Evolutionary conservation across 192 early-diverging fungal species (phyloP).

Genomic region (Geranomyces michiganensis): DNA sequence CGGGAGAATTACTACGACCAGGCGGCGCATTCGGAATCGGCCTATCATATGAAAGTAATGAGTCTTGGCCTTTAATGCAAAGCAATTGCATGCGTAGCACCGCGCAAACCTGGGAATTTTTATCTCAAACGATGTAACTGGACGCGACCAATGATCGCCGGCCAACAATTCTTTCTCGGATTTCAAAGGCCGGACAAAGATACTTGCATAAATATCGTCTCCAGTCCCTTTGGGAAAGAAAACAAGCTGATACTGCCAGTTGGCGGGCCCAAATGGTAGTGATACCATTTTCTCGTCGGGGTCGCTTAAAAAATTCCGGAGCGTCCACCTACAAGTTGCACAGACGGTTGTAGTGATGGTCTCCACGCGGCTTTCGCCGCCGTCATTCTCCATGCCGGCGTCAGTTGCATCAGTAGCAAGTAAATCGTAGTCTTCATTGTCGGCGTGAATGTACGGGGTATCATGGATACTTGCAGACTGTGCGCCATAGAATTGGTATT

Average conservation of each 20-base stretch:
- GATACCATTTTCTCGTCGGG: conserved; percentile 55
- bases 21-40: too few relatives aligned
- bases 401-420: too few relatives aligned
- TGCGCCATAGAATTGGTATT: too few relatives aligned
- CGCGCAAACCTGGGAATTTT: conserved; percentile 28
- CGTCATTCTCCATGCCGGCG: background rate
- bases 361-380: conserved; percentile 20
- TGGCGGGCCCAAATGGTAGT: conserved; percentile 49
- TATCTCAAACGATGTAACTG: conserved; percentile 42
- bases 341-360: conserved; percentile 28
- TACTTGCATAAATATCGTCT: conserved; percentile 34
- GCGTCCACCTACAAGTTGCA: conserved; percentile 36
- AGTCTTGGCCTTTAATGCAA: too few relatives aligned
- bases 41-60: too few relatives aligned
- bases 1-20: background rate
- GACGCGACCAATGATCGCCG: conserved; percentile 45
- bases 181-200: conserved; percentile 47
- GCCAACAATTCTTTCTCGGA: conserved; percentile 37
- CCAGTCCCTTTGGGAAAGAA: conserved; percentile 47
- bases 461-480: too few relatives aligned
- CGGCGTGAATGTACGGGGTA: too few relatives aligned
- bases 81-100: background rate
- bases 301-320: conserved; percentile 29
- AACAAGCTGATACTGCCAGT: conserved; percentile 53
- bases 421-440: too few relatives aligned